Percentiles rank a stretch among this genome's conserved stretches.
Evolutionary conservation across 768 basidiomycete genomes (phyloP).

Genomic region (Heimioporus sp.): DNA sequence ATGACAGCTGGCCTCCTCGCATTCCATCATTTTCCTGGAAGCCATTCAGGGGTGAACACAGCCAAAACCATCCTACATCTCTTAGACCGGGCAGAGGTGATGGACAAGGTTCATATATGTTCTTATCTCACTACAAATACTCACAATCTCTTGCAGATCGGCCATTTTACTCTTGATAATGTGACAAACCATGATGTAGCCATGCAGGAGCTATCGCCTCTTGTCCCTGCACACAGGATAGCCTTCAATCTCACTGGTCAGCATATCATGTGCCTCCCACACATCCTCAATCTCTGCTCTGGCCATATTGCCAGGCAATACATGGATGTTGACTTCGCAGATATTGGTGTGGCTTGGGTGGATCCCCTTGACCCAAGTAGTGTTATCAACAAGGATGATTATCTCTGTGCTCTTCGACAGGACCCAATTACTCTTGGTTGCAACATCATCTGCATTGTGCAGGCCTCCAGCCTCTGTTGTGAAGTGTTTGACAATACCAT

Average conservation of each 20-base stretch:
- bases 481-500: not conserved
- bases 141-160: not conserved
- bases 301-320: not conserved
- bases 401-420: not conserved
- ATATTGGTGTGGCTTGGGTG: not conserved
- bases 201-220: not conserved
- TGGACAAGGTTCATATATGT: not conserved
- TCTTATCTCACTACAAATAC: not conserved
- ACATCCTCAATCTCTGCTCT: not conserved
- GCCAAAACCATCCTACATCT: not conserved
- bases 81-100: not conserved
- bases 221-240: not conserved
- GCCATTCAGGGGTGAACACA: conserved; percentile 7
- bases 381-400: not conserved
- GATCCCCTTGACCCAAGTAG: not conserved
- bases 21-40: conserved; percentile 14
- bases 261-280: not conserved
- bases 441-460: not conserved
- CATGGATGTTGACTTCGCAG: not conserved
- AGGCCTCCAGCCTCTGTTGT: not conserved
- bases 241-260: not conserved
- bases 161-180: not conserved
- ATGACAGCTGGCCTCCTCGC: conserved; percentile 9
- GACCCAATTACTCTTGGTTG: not conserved
- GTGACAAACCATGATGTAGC: not conserved